Conservation (phyloP, 306 rosid species). For the Pyrus pyrifolia region DNA sequence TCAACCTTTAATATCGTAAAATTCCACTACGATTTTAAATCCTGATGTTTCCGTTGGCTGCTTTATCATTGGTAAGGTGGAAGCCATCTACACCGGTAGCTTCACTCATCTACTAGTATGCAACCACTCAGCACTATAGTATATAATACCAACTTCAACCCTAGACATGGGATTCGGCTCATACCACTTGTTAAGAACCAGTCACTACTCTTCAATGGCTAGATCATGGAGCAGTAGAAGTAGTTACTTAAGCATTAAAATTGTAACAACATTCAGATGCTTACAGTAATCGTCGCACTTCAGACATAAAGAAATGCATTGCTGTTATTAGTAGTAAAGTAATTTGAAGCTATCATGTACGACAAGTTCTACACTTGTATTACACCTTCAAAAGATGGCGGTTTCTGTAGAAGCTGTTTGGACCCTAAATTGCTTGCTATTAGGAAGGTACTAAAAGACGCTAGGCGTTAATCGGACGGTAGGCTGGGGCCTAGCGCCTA, state of each 20-base stretch:
- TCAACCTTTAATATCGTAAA: neutral
- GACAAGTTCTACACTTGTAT: neutral
- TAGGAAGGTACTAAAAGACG: no score
- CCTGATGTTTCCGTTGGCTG: neutral
- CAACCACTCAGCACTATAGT: neutral
- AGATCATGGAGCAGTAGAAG: neutral
- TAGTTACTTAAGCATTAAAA: neutral
- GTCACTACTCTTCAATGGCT: neutral
- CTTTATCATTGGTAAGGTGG: neutral
- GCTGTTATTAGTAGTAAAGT: neutral
- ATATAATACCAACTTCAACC: neutral
- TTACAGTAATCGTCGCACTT: neutral
- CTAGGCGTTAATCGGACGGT: fast-evolving
- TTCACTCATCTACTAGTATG: neutral
- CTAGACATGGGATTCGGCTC: neutral
- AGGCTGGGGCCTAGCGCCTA: no score
- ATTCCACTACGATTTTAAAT: neutral
- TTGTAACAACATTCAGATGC: neutral
- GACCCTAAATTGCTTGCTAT: neutral
- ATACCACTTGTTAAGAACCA: neutral
- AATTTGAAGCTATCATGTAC: neutral
- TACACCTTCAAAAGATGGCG: neutral
- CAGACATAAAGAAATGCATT: neutral
- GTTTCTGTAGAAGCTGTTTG: neutral
- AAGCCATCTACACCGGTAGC: neutral